These are phyloP conservation scores for Tilletia indica DNA, from an alignment of 1,284 basidiomycete species.

Conservation along the genomic window DNA sequence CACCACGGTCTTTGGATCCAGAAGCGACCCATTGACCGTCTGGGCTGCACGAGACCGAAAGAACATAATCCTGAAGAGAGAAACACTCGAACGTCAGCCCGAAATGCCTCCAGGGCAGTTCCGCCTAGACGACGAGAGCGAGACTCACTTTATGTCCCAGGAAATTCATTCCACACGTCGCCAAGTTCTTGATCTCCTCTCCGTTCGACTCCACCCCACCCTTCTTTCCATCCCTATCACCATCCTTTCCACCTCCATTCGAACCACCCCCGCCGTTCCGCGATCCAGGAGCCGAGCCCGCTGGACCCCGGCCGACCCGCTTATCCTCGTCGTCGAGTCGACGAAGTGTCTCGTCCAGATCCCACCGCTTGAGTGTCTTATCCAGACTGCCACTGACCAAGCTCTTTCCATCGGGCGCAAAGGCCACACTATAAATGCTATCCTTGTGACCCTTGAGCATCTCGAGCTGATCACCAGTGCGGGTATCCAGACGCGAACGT, in stretches of 20 bases:
- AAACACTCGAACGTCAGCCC: too few species aligned
- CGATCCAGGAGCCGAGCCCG: conserved; percentile 11
- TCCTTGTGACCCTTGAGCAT: conserved; percentile 77
- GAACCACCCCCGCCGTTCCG: conserved; percentile 21
- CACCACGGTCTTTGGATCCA: conserved; percentile 83
- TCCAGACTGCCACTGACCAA: conserved; percentile 81
- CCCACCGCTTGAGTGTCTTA: conserved; percentile 84
- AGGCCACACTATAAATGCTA: conserved; percentile 79
- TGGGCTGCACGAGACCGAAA: conserved; percentile 75
- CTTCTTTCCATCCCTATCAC: background rate
- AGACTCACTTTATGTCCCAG: conserved; percentile 74
- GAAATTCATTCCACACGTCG: conserved; percentile 73
- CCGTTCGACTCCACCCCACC: conserved; percentile 30
- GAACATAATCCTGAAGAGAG: conserved; percentile 67
- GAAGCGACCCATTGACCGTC: conserved; percentile 85
- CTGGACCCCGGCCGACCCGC: background rate
- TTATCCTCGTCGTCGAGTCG: conserved; percentile 10
- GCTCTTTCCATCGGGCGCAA: conserved; percentile 75
- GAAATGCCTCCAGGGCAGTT: background rate
- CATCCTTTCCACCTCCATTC: background rate
- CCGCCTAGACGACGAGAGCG: conserved; percentile 22
- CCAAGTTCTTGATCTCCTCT: conserved; percentile 48
- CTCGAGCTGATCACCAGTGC: conserved; percentile 70
- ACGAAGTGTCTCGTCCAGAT: conserved; percentile 63
- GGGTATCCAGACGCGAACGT: conserved; percentile 81